Evolutionary conservation across 768 basidiomycete species (phyloP), one percentile per base, ranked within the genome.

Genomic region (Amanita jacksonii): DNA sequence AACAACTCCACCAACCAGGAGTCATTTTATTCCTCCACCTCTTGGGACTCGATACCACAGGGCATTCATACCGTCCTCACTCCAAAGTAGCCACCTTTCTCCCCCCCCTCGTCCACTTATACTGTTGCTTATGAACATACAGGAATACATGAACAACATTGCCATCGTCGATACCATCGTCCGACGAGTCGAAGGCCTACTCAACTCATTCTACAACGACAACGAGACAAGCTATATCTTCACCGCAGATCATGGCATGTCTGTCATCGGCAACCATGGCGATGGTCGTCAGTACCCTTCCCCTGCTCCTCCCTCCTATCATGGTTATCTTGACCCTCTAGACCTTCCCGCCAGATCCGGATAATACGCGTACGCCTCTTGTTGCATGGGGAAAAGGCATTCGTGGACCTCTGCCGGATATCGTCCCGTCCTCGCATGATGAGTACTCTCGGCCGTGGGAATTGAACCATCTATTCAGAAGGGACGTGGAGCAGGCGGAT

Each of bases 191-290:
- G 84, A 87, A 49, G 52, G 61, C 28, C 66, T 88, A 2, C 56
- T 91, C 16, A 57, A 61, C 1, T 65, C 75, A 4, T 90, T 84
- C 56, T 91, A 79, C 52, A 53, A 63, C 24, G 82, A 76, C 16
- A 5, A 37, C 19, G 74, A 81, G 44, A 89, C 86, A 0, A 75
- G 74, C 47, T 90, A 72, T 54, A 61, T 91, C 24, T 91, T 88
- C 57, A 91, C 85, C 2, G 85, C 89, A 0, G 89, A 92, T 58
- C 89, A 92, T 55, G 89, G 89, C 7, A 92, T 92, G 89, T 85
- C 84, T 3, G 74, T 69, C 24, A 82, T 88, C 43, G 89, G 89
- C 9, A 91, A 90, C 54, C 89, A 92, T 47, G 89, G 89, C 3
- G 89, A 92, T 49, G 89, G 89, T 28, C 79, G 85, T 84, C 54